phyloP scores from a whole-genome alignment of 768 basidiomycete species.

The Rhizopogon vesiculosus region DNA sequence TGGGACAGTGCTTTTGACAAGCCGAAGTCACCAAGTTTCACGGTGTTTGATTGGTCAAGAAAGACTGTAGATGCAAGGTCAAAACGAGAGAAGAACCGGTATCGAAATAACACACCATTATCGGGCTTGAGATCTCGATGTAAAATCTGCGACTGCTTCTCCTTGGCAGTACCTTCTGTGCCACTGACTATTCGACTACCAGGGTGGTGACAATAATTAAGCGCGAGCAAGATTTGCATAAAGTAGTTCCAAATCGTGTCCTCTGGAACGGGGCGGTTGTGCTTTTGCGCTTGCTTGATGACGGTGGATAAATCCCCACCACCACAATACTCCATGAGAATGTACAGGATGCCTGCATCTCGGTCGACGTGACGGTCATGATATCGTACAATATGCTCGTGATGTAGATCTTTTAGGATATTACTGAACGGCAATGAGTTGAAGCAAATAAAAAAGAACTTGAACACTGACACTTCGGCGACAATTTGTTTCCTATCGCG shows the following conservation, averaged over 20 bases:
- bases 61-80: constrained; percentile 56
- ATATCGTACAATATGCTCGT: constrained; percentile 96
- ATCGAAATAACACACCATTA: constrained; percentile 60
- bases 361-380: constrained; percentile 90
- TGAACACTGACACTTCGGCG: constrained; percentile 83
- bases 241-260: constrained; percentile 96
- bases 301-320: constrained; percentile 90
- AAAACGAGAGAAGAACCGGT: not conserved
- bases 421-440: constrained; percentile 48
- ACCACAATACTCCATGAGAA: constrained; percentile 98
- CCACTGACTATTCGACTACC: constrained; percentile 40
- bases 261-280: constrained; percentile 75
- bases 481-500: constrained; percentile 96
- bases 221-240: constrained; percentile 84
- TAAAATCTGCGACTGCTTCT: constrained; percentile 69
- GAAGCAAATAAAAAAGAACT: not conserved
- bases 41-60: constrained; percentile 74
- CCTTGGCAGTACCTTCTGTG: constrained; percentile 37
- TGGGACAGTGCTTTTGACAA: constrained; percentile 88
- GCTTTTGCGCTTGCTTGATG: constrained; percentile 74
- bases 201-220: constrained; percentile 92
- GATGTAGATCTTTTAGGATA: constrained; percentile 92
- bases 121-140: constrained; percentile 98
- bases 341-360: constrained; percentile 88
- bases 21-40: constrained; percentile 97